Conservation (phyloP, 2,329 filamentous ascomycete genomes). For the Epichloe gansuensis region DNA sequence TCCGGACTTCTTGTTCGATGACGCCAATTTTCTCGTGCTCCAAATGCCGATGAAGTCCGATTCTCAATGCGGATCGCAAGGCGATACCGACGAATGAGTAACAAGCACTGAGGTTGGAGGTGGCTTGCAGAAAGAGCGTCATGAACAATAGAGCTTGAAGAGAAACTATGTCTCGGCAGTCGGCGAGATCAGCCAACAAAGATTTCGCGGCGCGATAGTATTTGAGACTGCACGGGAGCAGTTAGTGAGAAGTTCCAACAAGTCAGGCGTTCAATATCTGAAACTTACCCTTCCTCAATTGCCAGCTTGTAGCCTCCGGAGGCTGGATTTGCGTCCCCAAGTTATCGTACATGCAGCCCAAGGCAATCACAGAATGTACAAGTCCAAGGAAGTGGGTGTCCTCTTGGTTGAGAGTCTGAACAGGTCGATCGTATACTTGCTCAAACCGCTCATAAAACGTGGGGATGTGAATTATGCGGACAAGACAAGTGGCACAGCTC, state of each 20-base stretch:
- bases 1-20: conserved; percentile 51
- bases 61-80: conserved; percentile 59
- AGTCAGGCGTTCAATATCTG: not conserved
- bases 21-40: conserved; percentile 49
- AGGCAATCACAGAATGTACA: conserved; percentile 56
- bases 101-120: conserved; percentile 66
- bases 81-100: conserved; percentile 74
- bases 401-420: conserved; percentile 48
- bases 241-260: conserved; percentile 13
- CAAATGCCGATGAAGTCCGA: conserved; percentile 66
- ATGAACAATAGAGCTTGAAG: conserved; percentile 69
- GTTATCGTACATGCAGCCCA: conserved; percentile 60
- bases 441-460: conserved; percentile 70
- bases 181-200: conserved; percentile 52
- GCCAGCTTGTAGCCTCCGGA: conserved; percentile 35
- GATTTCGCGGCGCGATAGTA: conserved; percentile 59
- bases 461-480: conserved; percentile 68
- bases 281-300: conserved; percentile 42
- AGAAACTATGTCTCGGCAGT: conserved; percentile 62
- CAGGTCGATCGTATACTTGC: conserved; percentile 59
- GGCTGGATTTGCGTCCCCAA: conserved; percentile 39
- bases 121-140: conserved; percentile 69
- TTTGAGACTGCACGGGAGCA: conserved; percentile 42
- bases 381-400: conserved; percentile 60
- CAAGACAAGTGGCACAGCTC: conserved; percentile 43